Conservation (phyloP, 148 eudicot species). For the Heliamphora exappendiculata region DNA sequence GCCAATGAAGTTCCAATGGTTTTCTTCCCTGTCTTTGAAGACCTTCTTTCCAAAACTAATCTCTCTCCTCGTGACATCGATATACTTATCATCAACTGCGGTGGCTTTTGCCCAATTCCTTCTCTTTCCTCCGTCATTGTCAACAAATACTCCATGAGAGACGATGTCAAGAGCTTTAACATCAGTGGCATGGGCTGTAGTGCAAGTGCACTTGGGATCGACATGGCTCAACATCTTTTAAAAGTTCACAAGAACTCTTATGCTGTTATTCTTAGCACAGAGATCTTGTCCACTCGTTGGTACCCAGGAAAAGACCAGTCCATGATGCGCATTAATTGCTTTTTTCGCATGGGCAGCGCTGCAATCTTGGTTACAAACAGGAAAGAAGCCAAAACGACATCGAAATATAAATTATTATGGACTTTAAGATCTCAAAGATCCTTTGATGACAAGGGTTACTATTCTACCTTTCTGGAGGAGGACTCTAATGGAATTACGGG, state of each 20-base stretch:
- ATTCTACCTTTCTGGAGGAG: constrained; percentile 59
- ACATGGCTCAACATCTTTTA: constrained; percentile 45
- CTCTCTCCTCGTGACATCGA: constrained; percentile 46
- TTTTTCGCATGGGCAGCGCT: constrained; percentile 72
- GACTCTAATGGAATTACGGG: constrained; percentile 57
- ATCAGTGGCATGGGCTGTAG: constrained; percentile 89
- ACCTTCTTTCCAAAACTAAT: constrained; percentile 50
- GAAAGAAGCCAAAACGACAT: constrained; percentile 8
- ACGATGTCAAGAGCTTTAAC: constrained; percentile 47
- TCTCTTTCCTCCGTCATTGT: constrained; percentile 54
- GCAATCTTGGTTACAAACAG: constrained; percentile 44
- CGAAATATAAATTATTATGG: constrained; percentile 42
- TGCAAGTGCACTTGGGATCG: constrained; percentile 51
- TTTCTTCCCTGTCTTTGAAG: constrained; percentile 54
- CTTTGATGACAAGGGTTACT: constrained; percentile 41
- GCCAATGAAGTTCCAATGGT: constrained; percentile 54
- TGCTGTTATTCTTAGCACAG: constrained; percentile 64
- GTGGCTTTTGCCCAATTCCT: constrained; percentile 66
- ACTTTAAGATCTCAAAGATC: constrained; percentile 49
- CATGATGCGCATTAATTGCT: constrained; percentile 50
- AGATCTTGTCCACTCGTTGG: constrained; percentile 66
- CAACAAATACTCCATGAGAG: constrained; percentile 49
- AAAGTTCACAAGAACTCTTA: constrained; percentile 37
- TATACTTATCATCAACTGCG: constrained; percentile 67
- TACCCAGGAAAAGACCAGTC: constrained; percentile 49